These are phyloP conservation scores for Lactifluus hygrophoroides DNA, from an alignment of 768 basidiomycete species.

Conservation along the genomic window DNA sequence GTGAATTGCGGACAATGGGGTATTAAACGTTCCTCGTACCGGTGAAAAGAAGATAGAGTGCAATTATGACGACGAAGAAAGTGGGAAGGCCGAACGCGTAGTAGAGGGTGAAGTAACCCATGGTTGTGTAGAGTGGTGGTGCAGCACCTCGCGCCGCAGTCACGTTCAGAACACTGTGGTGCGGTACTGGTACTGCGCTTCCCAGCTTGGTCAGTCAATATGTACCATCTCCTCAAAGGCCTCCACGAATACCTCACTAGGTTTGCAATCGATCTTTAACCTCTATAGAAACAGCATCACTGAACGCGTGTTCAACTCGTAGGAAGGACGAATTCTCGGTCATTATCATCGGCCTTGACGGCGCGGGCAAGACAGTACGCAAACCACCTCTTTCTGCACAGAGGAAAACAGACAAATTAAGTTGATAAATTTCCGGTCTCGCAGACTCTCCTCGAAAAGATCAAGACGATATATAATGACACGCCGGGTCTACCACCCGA, in stretches of 20 bases:
- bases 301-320: no score
- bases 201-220: no score
- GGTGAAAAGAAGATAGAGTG: conserved; percentile 84
- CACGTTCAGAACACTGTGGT: no score
- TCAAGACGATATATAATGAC: conserved; percentile 87
- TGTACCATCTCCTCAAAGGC: conserved; percentile 94
- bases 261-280: conserved; percentile 28
- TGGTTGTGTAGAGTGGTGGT: no score
- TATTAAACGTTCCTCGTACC: conserved; percentile 35
- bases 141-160: not conserved
- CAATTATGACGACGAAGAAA: conserved; percentile 55
- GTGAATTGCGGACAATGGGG: no score
- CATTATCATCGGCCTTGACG: conserved; percentile 89
- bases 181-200: no score
- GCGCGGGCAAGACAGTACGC: conserved; percentile 82
- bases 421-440: not conserved
- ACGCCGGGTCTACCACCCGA: conserved; percentile 81
- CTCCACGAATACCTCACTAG: conserved; percentile 85
- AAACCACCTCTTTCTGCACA: not conserved
- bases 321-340: conserved; percentile 90
- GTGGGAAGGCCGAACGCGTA: conserved; percentile 62
- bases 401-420: not conserved
- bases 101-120: conserved; percentile 36
- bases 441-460: conserved; percentile 83
- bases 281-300: no score